Base-by-base conservation (phyloP, 495 filamentous ascomycete species). In the Podospora conica region DNA sequence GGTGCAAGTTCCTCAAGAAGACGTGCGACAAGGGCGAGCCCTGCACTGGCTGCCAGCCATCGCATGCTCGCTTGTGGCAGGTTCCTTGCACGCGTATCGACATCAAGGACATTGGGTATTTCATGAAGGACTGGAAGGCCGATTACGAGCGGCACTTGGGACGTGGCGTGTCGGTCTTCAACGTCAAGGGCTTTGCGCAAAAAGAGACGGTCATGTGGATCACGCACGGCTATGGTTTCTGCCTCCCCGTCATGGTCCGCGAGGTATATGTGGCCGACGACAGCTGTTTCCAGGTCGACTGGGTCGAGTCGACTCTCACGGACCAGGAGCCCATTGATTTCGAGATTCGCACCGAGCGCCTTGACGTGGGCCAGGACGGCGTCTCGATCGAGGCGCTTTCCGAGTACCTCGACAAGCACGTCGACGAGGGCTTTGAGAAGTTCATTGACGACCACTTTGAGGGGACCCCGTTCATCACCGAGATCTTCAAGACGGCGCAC, bases 1-100 rank as follows among this genome's bases (percentile, higher is more conserved):
- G 93, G n/a, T 97, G 93, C 85, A 97, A 96, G 78, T 97, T 96
- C 79, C 82, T 97, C 70, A 97, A 97, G 85, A 97, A 97, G 85
- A 96, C 92, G 61, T 97, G 93, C 74, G 93, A 97, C 77, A 96
- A 91, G 78, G 93, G 93, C 63, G 92, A 97, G 77, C 92, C 93
- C 53, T 97, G 93, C 77, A 88, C 87, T 71, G 93, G 93, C 21
- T 97, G 93, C 81, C 90, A 95, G 77, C 93, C 93, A 18, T 92
- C 92, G 6, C 93, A 97, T 74, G 92, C 93, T 57, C 87, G 93
- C 63, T 81, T 97, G 54, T 97, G 93, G 93, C 91, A 96, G 76
- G 93, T 97, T 23, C 93, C 93, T 40, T 97, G 93, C 79, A 97
- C 93, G 15, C 89, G 93, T 25, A 96, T 96, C 68, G 93, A 96